These are phyloP conservation scores for Wallacemonas collosoma DNA, from an alignment of 208 protist species.

Conservation along the genomic window DNA sequence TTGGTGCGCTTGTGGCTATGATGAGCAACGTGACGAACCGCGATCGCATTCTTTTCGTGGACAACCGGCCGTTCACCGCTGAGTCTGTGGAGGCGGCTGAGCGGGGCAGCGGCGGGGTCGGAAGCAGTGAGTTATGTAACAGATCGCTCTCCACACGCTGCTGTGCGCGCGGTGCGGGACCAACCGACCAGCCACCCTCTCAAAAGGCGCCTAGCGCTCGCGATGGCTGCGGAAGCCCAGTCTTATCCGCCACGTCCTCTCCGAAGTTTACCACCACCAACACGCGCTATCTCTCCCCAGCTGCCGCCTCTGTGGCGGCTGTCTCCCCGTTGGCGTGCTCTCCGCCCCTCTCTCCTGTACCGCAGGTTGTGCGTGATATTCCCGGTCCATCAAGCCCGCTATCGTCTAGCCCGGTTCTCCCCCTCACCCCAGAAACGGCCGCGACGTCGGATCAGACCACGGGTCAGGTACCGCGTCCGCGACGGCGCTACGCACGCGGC, in stretches of 20 bases:
- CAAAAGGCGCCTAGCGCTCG: too few relatives aligned
- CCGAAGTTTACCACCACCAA: conserved; percentile 20
- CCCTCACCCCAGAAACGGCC: too few relatives aligned
- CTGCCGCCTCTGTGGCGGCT: background rate
- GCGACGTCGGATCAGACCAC: too few relatives aligned
- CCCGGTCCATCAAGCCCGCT: too few relatives aligned
- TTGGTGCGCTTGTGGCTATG: conserved; percentile 38
- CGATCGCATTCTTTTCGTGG: conserved; percentile 34
- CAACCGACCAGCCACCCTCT: too few relatives aligned
- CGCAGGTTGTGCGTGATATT: background rate
- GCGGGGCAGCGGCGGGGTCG: too few relatives aligned
- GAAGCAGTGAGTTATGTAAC: too few relatives aligned
- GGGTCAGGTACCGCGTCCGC: background rate
- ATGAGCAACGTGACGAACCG: conserved; percentile 34
- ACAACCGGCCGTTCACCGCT: conserved; percentile 20
- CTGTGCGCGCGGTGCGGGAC: too few relatives aligned
- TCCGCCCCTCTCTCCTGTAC: background rate
- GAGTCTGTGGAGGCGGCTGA: too few relatives aligned
- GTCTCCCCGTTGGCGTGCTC: background rate
- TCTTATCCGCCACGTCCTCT: background rate
- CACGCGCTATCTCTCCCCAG: conserved; percentile 8
- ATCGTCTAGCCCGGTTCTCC: too few relatives aligned
- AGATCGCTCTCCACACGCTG: too few relatives aligned
- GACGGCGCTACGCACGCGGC: conserved; percentile 22
- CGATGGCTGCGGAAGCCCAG: background rate